These are phyloP conservation scores for Cutaneotrichosporon sp. DNA, from an alignment of 1,284 basidiomycete genomes.

Conservation along the genomic window DNA sequence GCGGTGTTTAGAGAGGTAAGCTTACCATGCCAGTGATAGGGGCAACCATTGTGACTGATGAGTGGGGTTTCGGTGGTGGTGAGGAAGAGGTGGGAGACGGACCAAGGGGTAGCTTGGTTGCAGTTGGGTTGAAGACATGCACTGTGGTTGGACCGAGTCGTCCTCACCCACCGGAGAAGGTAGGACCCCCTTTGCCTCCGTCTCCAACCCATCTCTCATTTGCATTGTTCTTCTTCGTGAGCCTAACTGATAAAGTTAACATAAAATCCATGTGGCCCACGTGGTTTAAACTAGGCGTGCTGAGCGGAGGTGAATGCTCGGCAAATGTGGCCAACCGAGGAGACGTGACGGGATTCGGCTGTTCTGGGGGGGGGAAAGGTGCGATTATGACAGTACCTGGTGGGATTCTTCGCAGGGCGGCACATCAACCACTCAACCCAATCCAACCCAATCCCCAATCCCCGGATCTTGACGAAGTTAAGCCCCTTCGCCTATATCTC, in stretches of 20 bases:
- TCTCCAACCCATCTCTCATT: not conserved
- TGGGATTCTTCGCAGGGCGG: not conserved
- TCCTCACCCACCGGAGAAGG: not conserved
- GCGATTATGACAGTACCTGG: not conserved
- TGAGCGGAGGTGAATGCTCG: not conserved
- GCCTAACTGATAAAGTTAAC: not conserved
- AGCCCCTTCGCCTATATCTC: slow-evolving; percentile 10
- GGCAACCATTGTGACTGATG: slow-evolving; percentile 20
- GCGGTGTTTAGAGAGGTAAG: not conserved
- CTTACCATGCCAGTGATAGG: slow-evolving; percentile 30
- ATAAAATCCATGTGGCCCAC: not conserved
- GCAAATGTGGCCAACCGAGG: slow-evolving; percentile 7
- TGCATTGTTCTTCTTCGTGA: not conserved
- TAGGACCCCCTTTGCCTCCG: not conserved
- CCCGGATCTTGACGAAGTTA: slow-evolving; percentile 6
- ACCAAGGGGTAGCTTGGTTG: not conserved
- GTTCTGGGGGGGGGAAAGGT: not conserved
- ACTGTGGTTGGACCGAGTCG: slow-evolving; percentile 15
- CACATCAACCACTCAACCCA: slow-evolving; percentile 1
- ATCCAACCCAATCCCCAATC: not conserved
- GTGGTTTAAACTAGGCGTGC: not conserved
- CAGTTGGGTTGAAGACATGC: not conserved
- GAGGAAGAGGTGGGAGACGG: slow-evolving; percentile 10
- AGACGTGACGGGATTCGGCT: slow-evolving; percentile 3
- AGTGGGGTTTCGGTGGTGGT: slow-evolving; percentile 15